phyloP scores from a whole-genome alignment of 768 basidiomycete genomes.

The Amanita exitialis region DNA sequence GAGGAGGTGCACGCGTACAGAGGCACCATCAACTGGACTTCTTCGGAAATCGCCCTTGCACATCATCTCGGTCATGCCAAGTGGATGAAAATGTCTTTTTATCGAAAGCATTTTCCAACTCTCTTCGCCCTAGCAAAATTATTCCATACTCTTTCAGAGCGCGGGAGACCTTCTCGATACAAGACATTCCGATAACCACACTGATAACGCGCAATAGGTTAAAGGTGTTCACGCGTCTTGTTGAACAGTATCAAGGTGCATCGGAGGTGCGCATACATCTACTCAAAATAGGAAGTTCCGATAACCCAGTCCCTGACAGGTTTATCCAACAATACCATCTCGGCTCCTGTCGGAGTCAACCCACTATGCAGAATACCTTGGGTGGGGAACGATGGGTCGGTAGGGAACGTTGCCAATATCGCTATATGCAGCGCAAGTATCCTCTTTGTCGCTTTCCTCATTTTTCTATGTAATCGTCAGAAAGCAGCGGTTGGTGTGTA shows the following conservation, averaged over 20 bases:
- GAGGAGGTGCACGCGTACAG: slow-evolving; percentile 1
- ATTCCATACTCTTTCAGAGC: slow-evolving; percentile 79
- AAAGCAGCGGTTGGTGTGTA: slow-evolving; percentile 74
- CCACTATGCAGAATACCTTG: slow-evolving; percentile 70
- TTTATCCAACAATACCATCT: slow-evolving; percentile 29
- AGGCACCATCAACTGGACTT: slow-evolving; percentile 18
- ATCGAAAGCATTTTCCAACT: slow-evolving; percentile 59
- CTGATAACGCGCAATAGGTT: slow-evolving; percentile 76
- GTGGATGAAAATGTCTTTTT: slow-evolving; percentile 44
- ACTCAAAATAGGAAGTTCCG: background rate
- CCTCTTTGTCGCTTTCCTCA: slow-evolving; percentile 45
- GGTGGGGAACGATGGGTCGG: slow-evolving; percentile 42
- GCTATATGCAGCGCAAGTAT: slow-evolving; percentile 70
- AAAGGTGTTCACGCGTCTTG: slow-evolving; percentile 60
- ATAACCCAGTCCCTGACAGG: slow-evolving; percentile 27
- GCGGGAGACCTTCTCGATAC: slow-evolving; percentile 36
- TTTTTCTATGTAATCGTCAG: slow-evolving; percentile 48
- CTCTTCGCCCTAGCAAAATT: slow-evolving; percentile 65
- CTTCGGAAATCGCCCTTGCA: slow-evolving; percentile 22
- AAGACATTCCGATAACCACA: slow-evolving; percentile 81
- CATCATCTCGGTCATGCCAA: slow-evolving; percentile 22
- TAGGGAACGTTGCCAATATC: slow-evolving; percentile 85
- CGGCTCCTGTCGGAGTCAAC: slow-evolving; percentile 78
- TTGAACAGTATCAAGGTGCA: slow-evolving; percentile 65
- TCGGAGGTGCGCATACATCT: background rate